Percentiles rank a stretch among this genome's conserved stretches.
Conservation (phyloP, 2,329 filamentous ascomycete species). For the Thielaviopsis musarum region DNA sequence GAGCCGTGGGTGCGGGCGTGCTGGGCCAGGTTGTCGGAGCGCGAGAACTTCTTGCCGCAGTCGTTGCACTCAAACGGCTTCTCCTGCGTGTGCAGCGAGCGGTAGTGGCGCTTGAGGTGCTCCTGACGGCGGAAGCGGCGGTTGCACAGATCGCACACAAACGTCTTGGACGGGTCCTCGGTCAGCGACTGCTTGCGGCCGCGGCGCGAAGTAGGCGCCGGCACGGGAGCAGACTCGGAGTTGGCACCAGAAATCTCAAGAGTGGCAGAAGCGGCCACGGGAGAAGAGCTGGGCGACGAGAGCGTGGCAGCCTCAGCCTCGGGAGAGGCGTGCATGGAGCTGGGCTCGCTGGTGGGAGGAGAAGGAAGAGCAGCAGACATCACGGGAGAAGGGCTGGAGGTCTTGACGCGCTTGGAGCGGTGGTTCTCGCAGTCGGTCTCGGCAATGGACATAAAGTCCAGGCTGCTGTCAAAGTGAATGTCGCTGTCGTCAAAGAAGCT, state of each 20-base stretch:
- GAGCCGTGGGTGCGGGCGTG: conserved; percentile 87
- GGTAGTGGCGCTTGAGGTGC: conserved; percentile 95
- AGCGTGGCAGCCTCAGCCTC: background rate
- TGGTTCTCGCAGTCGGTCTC: conserved; percentile 20
- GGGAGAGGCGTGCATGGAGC: background rate
- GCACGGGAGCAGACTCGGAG: conserved; percentile 24
- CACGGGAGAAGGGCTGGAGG: conserved; percentile 18
- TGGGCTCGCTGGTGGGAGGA: conserved; percentile 18
- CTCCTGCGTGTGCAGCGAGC: conserved; percentile 93
- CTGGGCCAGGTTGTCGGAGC: conserved; percentile 92
- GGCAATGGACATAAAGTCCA: conserved; percentile 15
- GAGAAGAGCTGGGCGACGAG: conserved; percentile 2
- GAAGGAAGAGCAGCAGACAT: conserved; percentile 18
- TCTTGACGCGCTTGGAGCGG: conserved; percentile 41
- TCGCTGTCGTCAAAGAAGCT: conserved; percentile 66
- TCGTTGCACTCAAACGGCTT: conserved; percentile 97
- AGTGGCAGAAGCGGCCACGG: conserved; percentile 21
- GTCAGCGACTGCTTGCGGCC: conserved; percentile 97
- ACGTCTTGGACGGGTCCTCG: conserved; percentile 95
- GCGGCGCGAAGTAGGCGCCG: conserved; percentile 62
- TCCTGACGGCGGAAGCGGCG: conserved; percentile 96
- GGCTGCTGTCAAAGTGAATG: conserved; percentile 58
- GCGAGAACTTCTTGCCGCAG: conserved; percentile 98
- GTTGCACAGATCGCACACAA: conserved; percentile 90
- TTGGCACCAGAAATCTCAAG: conserved; percentile 20